phyloP scores from a whole-genome alignment of 1,284 basidiomycete species.

The Sporisorium iseilematis-ciliati region DNA sequence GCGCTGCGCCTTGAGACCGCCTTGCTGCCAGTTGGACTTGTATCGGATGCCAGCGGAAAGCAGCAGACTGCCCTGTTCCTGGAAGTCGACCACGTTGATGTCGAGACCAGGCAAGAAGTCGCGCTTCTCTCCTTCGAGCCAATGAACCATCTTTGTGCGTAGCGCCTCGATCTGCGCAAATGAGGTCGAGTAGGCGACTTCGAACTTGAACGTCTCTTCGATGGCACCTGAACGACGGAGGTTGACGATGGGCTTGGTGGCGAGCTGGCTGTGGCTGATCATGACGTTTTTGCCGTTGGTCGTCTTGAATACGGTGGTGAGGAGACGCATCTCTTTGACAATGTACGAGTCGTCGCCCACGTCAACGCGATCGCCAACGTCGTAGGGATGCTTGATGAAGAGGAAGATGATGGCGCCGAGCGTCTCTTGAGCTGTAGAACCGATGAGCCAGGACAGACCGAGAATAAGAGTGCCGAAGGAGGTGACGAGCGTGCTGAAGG shows the following conservation, averaged over 20 bases:
- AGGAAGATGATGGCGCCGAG: conserved; percentile 85
- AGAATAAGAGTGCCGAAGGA: conserved; percentile 85
- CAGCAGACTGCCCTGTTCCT: conserved; percentile 82
- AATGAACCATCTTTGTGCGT: conserved; percentile 83
- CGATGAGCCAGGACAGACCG: conserved; percentile 90
- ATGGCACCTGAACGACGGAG: conserved; percentile 78
- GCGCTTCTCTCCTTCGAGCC: conserved; percentile 75
- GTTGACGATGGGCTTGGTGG: conserved; percentile 75
- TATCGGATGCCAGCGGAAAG: conserved; percentile 87
- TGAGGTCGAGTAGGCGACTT: conserved; percentile 82
- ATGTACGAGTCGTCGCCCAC: conserved; percentile 76
- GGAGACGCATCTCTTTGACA: conserved; percentile 86
- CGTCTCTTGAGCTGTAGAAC: conserved; percentile 77
- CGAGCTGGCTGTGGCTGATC: conserved; percentile 47
- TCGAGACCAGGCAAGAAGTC: conserved; percentile 69
- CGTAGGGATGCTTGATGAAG: conserved; percentile 85
- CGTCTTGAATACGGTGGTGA: conserved; percentile 75
- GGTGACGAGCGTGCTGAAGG: conserved; percentile 80
- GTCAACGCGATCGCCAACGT: conserved; percentile 79
- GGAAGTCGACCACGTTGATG: conserved; percentile 76
- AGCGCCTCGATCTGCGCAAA: conserved; percentile 86
- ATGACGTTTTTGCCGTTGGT: conserved; percentile 47
- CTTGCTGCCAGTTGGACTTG: conserved; percentile 84
- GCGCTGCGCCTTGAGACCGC: conserved; percentile 79
- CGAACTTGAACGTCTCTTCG: conserved; percentile 83